Evolutionary conservation across 2,329 filamentous ascomycete species (phyloP), one percentile per base, ranked within the genome.

Genomic region (Pseudogymnoascus sp.): DNA sequence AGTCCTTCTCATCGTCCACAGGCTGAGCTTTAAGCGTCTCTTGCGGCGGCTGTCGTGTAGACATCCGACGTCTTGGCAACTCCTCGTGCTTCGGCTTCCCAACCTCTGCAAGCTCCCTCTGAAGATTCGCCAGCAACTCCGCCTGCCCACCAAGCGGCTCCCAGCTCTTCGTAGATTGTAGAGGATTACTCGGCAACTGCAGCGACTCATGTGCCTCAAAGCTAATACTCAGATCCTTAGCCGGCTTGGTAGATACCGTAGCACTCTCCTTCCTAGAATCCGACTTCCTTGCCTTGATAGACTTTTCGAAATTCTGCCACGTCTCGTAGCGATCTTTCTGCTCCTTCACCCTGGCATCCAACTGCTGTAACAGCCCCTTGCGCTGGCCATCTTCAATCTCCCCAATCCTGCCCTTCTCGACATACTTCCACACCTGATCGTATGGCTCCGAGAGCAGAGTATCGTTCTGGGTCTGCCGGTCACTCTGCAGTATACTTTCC

Each of bases 251-350:
- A 5, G 57, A 25, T 68, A 53, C 33, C 8, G n/a, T 33, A 11
- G 18, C 25, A 33, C 62, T 69, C 70, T 37, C 61, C 64, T 25
- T 63, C 9, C 37, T 62, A 36, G 25, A n/a, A 36, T 58, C 57
- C 1, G 66, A 64, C 15, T 74, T 70, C 63, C 80, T 73, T 2
- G 57, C 33, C 22, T 36, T 38, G 18, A 58, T 59, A 11, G 59
- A 66, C 65, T 77, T 74, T 64, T 82, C 78, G 64, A 91, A 90
- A n/a, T 77, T 78, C 66, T 87, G 81, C 91, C 91, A 96, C 71
- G 81, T 85, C 59, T 83, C 79, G 28, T 96, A 72, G 38, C 91
- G 82, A 47, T 81, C 79, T 60, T 82, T 81, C 67, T 96, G 91
- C 6, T 81, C 76, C 43, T 78, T 76, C 0, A 94, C 82, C 12